Evolutionary conservation across 352 stramenopile genomes (phyloP), one percentile per base, ranked within the genome.

Genomic region (Globisporangium orthogonon): DNA sequence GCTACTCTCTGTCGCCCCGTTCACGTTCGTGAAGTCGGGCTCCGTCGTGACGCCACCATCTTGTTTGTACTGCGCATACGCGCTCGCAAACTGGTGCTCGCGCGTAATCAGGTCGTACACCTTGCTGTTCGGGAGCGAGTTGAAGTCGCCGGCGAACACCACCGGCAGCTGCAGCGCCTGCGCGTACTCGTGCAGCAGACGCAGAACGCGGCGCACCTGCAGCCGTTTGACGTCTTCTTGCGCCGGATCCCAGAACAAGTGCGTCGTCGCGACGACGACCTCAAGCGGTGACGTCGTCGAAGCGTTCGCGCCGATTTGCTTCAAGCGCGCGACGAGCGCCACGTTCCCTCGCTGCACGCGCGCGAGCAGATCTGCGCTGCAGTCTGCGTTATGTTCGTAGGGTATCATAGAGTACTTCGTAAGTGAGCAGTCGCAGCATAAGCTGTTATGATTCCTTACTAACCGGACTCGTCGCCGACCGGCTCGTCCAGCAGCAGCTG

Each of bases 141-240:
- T 94, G 61, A 91, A 92, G 66, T 94, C 84, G 13, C 84, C 84
- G 2, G 78, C 67, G 50, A 94, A 82, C 30, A 94, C 71, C n/a
- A 68, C 60, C 1, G 62, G 66, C 15, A 75, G 41, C 37, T 68
- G 53, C 41, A 69, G 29, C 1, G 49, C 15, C 7, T 48, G 59
- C 1, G 58, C 63, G 54, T 87, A 91, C 1, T 50, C 56, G 3
- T 73, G 61, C 7, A 94, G 52, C 17, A 67, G 50, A 28, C 57
- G 70, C 29, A 91, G 39, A 58, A 92, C 70, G 28, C 79, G 77
- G 14, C 69, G 71, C 2, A 66, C 76, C 56, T 94, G 84, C n/a
- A 89, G 66, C 18, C 92, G 56, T 56, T 94, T 94, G 7, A 94
- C 82, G 57, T 94, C 82, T 69, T 89, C 84, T 64, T 92, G 80